phyloP scores from a whole-genome alignment of 768 basidiomycete genomes.

The Coprinopsis strossmayeri region DNA sequence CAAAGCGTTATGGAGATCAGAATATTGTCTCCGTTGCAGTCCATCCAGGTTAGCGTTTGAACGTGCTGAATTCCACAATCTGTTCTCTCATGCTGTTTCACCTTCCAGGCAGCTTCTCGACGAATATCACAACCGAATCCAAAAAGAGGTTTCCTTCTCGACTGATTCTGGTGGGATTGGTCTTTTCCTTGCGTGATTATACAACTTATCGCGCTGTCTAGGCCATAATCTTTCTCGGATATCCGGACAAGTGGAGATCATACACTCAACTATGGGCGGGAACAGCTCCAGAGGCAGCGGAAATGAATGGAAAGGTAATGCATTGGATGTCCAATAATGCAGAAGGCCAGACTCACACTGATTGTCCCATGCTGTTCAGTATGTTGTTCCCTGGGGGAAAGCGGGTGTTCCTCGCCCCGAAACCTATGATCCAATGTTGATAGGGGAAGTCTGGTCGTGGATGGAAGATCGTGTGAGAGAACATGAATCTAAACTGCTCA shows the following conservation, averaged over 20 bases:
- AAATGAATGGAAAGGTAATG: slow-evolving; percentile 27
- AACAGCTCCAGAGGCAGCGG: slow-evolving; percentile 23
- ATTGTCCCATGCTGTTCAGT: too few relatives aligned
- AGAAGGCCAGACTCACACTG: neutral
- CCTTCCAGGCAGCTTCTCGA: neutral
- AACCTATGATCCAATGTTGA: neutral
- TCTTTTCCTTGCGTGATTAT: neutral
- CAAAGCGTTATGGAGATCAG: slow-evolving; percentile 32
- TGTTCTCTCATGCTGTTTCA: too few relatives aligned
- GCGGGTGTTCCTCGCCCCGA: neutral
- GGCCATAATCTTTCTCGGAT: slow-evolving; percentile 8
- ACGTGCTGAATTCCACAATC: neutral
- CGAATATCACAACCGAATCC: neutral
- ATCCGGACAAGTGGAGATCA: slow-evolving; percentile 24
- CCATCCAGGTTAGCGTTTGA: slow-evolving; percentile 27
- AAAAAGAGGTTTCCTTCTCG: neutral
- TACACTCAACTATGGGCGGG: slow-evolving; percentile 36
- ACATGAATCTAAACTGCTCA: neutral
- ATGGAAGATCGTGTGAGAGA: neutral
- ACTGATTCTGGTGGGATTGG: neutral
- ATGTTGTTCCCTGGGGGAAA: neutral
- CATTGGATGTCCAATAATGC: neutral
- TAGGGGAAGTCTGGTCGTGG: neutral
- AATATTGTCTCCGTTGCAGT: slow-evolving; percentile 35
- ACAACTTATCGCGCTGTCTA: neutral